These are phyloP conservation scores for Talaromyces sp. DNA, from an alignment of 2,329 filamentous ascomycete species.

Conservation along the genomic window DNA sequence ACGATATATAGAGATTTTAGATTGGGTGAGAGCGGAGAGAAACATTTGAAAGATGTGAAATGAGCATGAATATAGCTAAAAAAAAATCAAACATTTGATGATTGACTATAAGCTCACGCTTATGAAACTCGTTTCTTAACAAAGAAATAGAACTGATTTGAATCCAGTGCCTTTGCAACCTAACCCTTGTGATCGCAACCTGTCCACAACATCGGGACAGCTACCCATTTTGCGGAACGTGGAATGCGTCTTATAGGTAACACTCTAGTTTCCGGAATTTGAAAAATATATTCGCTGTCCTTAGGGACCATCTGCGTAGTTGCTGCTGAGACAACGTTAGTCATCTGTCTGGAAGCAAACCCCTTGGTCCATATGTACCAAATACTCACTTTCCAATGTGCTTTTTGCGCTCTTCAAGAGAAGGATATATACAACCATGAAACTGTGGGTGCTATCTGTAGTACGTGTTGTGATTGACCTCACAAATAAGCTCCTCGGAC, in stretches of 20 bases:
- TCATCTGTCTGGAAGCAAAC: not conserved
- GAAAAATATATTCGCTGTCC: too few relatives aligned
- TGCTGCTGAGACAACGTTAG: not conserved
- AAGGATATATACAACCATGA: not conserved
- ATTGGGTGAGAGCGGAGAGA: not conserved
- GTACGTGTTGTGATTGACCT: not conserved
- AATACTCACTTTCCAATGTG: not conserved
- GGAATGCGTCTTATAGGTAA: too few relatives aligned
- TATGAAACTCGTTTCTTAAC: not conserved
- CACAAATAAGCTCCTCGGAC: not conserved
- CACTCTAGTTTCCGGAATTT: too few relatives aligned
- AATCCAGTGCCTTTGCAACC: not conserved
- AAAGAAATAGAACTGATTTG: not conserved
- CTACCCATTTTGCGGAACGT: too few relatives aligned
- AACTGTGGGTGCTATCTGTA: not conserved
- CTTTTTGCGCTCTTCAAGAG: not conserved
- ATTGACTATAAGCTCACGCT: not conserved
- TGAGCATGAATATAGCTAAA: not conserved
- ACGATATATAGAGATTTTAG: not conserved
- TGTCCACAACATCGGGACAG: too few relatives aligned
- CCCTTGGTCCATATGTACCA: too few relatives aligned
- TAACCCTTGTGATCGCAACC: too few relatives aligned
- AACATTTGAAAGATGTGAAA: not conserved
- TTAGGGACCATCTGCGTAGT: too few relatives aligned
- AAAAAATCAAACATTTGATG: too few relatives aligned